A percentile compares a stretch with the other conserved stretches of the same genome.
phyloP scores from a whole-genome alignment of 1,139 yeast species.

The Geotrichum histeridarum region DNA sequence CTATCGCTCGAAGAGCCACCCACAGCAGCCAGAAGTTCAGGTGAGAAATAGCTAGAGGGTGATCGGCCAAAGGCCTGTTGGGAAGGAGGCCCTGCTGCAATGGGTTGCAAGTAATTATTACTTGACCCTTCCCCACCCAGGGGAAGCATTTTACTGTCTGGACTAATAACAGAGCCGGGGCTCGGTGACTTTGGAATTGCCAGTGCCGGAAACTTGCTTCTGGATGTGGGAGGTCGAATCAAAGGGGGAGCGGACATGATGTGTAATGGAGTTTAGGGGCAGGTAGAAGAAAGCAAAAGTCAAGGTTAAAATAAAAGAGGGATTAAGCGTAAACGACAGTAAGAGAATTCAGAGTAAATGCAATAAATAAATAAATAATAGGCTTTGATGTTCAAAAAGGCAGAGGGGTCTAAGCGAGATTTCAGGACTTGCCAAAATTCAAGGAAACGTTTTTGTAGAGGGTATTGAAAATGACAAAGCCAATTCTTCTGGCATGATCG shows the following conservation, averaged over 20 bases:
- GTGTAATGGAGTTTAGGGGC: slow-evolving; percentile 7
- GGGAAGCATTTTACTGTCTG: slow-evolving; percentile 4
- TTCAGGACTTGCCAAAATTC: background rate
- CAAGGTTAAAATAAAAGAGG: background rate
- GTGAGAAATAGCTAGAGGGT: slow-evolving; percentile 14
- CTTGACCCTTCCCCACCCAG: slow-evolving; percentile 1
- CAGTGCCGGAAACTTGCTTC: slow-evolving; percentile 15
- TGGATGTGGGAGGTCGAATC: slow-evolving; percentile 16
- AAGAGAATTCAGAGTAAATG: background rate
- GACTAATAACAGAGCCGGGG: slow-evolving; percentile 2
- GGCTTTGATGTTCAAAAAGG: background rate
- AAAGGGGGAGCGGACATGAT: slow-evolving; percentile 18
- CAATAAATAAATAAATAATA: slow-evolving; percentile 4
- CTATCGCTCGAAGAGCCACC: slow-evolving; percentile 2
- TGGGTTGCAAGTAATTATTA: slow-evolving; percentile 1
- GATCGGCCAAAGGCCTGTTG: slow-evolving; percentile 3
- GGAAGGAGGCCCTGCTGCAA: background rate
- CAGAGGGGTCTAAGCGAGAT: background rate
- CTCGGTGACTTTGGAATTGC: slow-evolving; percentile 11
- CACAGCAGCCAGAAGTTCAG: slow-evolving; percentile 15
- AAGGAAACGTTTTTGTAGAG: background rate
- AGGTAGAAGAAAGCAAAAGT: slow-evolving; percentile 4
- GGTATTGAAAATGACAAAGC: background rate
- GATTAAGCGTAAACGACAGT: background rate
- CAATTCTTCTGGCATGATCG: slow-evolving; percentile 1